Evolutionary conservation across 106 monocot species (phyloP).

Genomic region (Acorus gramineus): DNA sequence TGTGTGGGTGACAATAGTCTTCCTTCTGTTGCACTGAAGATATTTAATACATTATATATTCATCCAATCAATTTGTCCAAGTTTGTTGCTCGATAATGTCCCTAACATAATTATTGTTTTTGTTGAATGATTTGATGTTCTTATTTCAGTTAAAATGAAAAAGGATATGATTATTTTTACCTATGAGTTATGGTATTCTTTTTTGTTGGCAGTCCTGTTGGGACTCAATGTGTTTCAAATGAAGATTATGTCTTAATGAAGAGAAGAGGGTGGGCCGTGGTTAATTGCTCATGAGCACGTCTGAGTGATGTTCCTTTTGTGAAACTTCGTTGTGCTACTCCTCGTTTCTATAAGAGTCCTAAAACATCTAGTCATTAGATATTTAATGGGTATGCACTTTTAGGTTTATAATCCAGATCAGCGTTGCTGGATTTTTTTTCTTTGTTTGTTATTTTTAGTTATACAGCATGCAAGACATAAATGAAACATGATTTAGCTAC

Average conservation of each 20-base stretch:
- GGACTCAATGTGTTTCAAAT: slow-evolving; percentile 80
- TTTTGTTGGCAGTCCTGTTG: slow-evolving; percentile 58
- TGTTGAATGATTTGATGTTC: neutral
- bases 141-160: neutral
- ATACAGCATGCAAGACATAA: too few species aligned
- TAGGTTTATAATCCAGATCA: neutral
- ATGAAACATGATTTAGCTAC: too few species aligned
- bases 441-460: too few species aligned
- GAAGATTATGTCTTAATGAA: slow-evolving; percentile 62
- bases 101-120: too few species aligned
- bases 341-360: slow-evolving; percentile 68
- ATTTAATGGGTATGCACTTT: neutral
- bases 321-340: slow-evolving; percentile 77
- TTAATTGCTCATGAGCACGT: slow-evolving; percentile 96
- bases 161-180: neutral
- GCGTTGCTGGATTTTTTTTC: too few species aligned
- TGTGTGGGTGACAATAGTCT: too few species aligned
- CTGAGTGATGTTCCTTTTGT: slow-evolving; percentile 90
- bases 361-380: neutral
- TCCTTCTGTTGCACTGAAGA: too few species aligned
- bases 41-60: too few species aligned
- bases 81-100: too few species aligned
- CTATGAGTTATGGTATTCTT: neutral
- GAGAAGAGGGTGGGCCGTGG: slow-evolving; percentile 86
- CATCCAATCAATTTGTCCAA: too few species aligned